These are phyloP conservation scores for Trametes gibbosa DNA, from an alignment of 768 basidiomycete species.

Conservation along the genomic window DNA sequence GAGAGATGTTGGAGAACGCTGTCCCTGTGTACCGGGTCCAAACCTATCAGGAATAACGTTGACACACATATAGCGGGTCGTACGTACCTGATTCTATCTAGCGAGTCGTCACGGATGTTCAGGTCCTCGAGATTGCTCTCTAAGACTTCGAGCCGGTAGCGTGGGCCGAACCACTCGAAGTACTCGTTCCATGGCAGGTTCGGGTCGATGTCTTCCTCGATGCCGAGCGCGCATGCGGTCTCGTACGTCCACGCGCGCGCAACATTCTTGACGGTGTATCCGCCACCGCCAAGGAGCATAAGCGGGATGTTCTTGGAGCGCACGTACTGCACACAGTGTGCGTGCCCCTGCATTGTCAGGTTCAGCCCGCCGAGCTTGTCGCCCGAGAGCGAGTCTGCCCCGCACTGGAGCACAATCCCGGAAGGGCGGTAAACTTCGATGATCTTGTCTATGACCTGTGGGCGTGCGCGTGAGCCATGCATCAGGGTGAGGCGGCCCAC, in stretches of 20 bases:
- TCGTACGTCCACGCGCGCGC: constrained; percentile 95
- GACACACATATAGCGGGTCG: neutral
- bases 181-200: constrained; percentile 86
- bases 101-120: constrained; percentile 75
- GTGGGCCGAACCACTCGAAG: constrained; percentile 97
- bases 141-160: constrained; percentile 89
- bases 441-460: constrained; percentile 76
- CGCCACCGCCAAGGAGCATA: constrained; percentile 92
- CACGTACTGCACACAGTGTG: constrained; percentile 85
- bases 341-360: constrained; percentile 92
- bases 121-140: constrained; percentile 94
- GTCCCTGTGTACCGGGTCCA: constrained; percentile 34
- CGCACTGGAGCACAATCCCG: constrained; percentile 90
- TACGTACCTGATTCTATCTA: constrained; percentile 75
- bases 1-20: constrained; percentile 53
- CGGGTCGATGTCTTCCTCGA: constrained; percentile 72
- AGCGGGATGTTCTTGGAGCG: constrained; percentile 80
- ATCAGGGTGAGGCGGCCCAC: neutral
- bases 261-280: constrained; percentile 97
- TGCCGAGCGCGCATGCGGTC: constrained; percentile 91
- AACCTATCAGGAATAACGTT: neutral
- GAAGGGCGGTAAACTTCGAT: constrained; percentile 87
- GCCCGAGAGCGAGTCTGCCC: constrained; percentile 91
- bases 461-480: constrained; percentile 18
- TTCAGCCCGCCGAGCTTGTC: constrained; percentile 98